Base-by-base conservation (phyloP, 2,329 filamentous ascomycete genomes). In the Alternaria conjuncta region DNA sequence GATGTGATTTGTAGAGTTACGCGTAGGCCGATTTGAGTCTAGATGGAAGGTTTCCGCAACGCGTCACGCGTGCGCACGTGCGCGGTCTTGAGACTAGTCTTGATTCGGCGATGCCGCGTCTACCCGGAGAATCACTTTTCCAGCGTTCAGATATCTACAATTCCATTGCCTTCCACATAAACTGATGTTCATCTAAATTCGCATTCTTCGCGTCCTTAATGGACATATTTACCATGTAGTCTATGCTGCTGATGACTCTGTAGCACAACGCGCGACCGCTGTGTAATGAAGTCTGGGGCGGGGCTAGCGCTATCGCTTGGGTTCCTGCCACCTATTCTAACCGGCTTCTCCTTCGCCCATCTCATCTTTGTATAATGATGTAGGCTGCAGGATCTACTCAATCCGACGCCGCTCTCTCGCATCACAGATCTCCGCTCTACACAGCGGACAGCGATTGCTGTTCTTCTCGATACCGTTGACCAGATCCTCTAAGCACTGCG, bases 1-100 rank as follows among this genome's bases (percentile, higher is more conserved):
- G 61, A 56, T 20, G 28, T 70, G 15, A 36, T 36, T 36, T 36
- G 32, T 36, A 36, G 32, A 3, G 41, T 66, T n/a, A 45, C 3
- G 21, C 43, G 18, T 13, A 45, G 43, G 43, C 4, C 43, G 11
- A 0, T 45, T 15, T n/a, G 32, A 36, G 13, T 15, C 3, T 15
- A 15, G 13, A 36, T 36, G 30, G 13, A 15, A 36, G 6, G 30
- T 36, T 36, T 15, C 13, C 28, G 6, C 6, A 13, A 36, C 32
- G 32, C 32, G 32, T 36, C 15, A 36, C 32, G 32, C 32, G 32
- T 36, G 32, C 32, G 32, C 32, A 36, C 32, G 32, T 46, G 18
- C 18, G 44, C 44, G 4, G 12, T 46, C 18, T 23, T 9, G 20
- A 10, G 11, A 18, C 44, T 46, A 46, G 44, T 46, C 44, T 20